A percentile compares a stretch with the other conserved stretches of the same genome.
These are phyloP conservation scores for Penicillium silybi DNA, from an alignment of 495 filamentous ascomycete species.

Conservation along the genomic window DNA sequence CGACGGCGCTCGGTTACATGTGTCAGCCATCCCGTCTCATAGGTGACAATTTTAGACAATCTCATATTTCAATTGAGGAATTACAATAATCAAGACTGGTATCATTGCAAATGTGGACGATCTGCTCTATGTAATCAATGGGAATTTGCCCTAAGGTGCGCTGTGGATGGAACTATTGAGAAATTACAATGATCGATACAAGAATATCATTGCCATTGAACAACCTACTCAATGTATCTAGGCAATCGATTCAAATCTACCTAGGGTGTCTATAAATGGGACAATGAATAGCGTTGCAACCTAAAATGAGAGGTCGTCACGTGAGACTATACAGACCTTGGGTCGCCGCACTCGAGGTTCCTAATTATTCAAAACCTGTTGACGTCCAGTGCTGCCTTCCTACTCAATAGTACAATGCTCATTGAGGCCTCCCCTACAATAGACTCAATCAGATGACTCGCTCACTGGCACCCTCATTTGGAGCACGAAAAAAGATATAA, in stretches of 20 bases:
- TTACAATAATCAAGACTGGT: background rate
- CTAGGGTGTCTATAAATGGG: no score
- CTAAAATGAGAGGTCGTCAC: conserved; percentile 11
- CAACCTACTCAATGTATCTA: no score
- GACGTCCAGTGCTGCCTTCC: background rate
- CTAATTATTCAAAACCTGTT: background rate
- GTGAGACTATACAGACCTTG: conserved; percentile 34
- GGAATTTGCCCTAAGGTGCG: no score
- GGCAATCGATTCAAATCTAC: no score
- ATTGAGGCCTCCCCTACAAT: background rate
- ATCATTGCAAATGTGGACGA: no score
- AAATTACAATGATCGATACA: no score
- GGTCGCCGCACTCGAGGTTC: conserved; percentile 9
- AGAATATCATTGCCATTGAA: no score
- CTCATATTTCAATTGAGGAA: background rate
- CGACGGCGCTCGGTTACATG: background rate
- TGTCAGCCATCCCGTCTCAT: background rate
- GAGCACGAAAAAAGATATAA: background rate
- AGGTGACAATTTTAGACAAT: background rate
- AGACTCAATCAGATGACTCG: background rate
- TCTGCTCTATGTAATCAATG: no score
- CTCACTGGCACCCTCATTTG: background rate
- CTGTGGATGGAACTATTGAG: no score
- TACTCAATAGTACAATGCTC: background rate
- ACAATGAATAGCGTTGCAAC: background rate